Evolutionary conservation across 345 rosid genomes (phyloP).

Genomic region (Salix caprea): DNA sequence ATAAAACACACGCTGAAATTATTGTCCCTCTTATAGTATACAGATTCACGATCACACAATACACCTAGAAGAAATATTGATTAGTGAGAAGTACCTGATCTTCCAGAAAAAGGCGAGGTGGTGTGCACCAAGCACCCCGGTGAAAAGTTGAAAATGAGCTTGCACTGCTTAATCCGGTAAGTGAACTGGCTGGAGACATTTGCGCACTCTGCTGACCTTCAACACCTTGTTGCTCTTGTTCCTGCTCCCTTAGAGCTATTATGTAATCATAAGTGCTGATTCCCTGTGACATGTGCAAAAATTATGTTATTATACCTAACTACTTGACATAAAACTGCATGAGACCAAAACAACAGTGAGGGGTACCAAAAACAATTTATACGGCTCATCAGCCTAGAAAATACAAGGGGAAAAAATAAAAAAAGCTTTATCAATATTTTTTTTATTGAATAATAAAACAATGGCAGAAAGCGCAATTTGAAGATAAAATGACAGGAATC

Average conservation of each 20-base stretch:
- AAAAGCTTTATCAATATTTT: background rate
- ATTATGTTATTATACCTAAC: background rate
- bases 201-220: constrained; percentile 93
- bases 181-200: constrained; percentile 93
- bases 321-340: background rate
- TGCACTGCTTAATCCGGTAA: constrained; percentile 94
- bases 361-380: background rate
- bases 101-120: constrained; percentile 88
- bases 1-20: background rate
- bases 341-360: background rate
- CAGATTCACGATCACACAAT: background rate
- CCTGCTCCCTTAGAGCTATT: constrained; percentile 94
- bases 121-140: constrained; percentile 98
- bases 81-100: constrained; percentile 62
- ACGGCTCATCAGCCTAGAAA: background rate
- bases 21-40: no score
- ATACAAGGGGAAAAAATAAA: background rate
- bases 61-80: background rate
- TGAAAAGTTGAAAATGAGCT: constrained; percentile 92
- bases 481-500: background rate
- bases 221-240: constrained; percentile 83
- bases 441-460: background rate
- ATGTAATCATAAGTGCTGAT: constrained; percentile 97
- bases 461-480: background rate
- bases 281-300: constrained; percentile 50